Evolutionary conservation across 1,139 yeast genomes (phyloP), one percentile per base, ranked within the genome.

Genomic region (Suhomyces ambrosiae): DNA sequence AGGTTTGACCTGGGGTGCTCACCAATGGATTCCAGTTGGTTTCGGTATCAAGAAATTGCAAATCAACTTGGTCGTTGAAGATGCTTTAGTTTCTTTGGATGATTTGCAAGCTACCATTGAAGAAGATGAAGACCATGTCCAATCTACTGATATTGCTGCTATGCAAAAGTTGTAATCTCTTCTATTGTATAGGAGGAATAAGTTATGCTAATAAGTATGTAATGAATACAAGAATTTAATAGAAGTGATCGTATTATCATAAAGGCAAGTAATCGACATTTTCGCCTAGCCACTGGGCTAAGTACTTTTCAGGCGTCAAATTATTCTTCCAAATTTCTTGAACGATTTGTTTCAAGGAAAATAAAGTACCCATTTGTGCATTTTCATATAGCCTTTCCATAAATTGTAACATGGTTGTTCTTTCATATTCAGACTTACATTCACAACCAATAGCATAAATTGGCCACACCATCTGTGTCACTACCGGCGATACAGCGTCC

Each of bases 21-120:
- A 78, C 80, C 92, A 86, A 77, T 89, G 81, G 76, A 80, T 92
- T 58, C 90, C 96, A 65, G 95, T 94, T 61, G 99, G 98, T 74
- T 92, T 80, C 85, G 99, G 99, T 82, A 92, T 92, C 80, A 88
- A 88, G 86, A 92, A 94, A 82, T 82, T 92, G 71, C 98, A 92
- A 80, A 87, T 94, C 74, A 92, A 89, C 92, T 75, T 86, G 76
- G 98, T 92, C 67, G 84, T 92, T 58, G 97, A 90, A 81, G 99
- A 92, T 73, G 96, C 80, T 56, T 83, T 83, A 81, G 96, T 92
- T 54, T 87, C 97, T 50, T 64, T 89, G 60, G 96, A 86, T 57
- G 97, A 86, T 43, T 84, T 94, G 66, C 95, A 90, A 76, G 78
- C 70, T 53, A 54, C 55, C 42, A 83, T 92, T 60, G 96, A 88